phyloP scores from a whole-genome alignment of 441 rosid species.

The Aquilaria agallochum region DNA sequence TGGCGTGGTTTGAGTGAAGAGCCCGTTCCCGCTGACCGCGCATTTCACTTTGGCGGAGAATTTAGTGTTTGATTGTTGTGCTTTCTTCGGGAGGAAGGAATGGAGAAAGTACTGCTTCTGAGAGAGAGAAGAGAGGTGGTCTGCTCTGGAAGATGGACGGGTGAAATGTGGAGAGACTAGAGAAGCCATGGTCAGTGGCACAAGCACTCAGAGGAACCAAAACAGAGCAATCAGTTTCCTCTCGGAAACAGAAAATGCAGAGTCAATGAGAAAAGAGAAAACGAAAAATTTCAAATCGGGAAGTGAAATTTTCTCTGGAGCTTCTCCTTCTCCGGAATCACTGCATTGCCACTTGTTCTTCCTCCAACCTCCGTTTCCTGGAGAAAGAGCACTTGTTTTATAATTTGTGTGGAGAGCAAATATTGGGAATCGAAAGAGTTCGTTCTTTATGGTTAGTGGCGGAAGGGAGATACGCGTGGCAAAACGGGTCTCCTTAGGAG shows the following conservation, averaged over 20 bases:
- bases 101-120: slow-evolving; percentile 78
- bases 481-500: slow-evolving; percentile 22
- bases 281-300: slow-evolving; percentile 6
- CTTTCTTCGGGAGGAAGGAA: slow-evolving; percentile 61
- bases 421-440: slow-evolving; percentile 16
- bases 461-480: slow-evolving; percentile 67
- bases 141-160: slow-evolving; percentile 54
- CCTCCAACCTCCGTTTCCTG: slow-evolving; percentile 2
- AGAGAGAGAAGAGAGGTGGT: slow-evolving; percentile 65
- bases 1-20: slow-evolving; percentile 86
- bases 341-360: slow-evolving; percentile 7
- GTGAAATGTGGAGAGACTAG: slow-evolving; percentile 71
- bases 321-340: not conserved
- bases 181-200: slow-evolving; percentile 55
- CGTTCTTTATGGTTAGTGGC: slow-evolving; percentile 51
- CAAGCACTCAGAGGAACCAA: slow-evolving; percentile 5
- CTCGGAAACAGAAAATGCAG: slow-evolving; percentile 7
- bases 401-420: slow-evolving; percentile 17
- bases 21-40: slow-evolving; percentile 74
- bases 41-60: slow-evolving; percentile 52
- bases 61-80: slow-evolving; percentile 30
- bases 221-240: slow-evolving; percentile 27
- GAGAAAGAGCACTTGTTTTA: slow-evolving; percentile 17
- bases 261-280: not conserved
- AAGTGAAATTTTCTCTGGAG: not conserved